phyloP scores from a whole-genome alignment of 345 rosid genomes.

The Citrus unshiu region DNA sequence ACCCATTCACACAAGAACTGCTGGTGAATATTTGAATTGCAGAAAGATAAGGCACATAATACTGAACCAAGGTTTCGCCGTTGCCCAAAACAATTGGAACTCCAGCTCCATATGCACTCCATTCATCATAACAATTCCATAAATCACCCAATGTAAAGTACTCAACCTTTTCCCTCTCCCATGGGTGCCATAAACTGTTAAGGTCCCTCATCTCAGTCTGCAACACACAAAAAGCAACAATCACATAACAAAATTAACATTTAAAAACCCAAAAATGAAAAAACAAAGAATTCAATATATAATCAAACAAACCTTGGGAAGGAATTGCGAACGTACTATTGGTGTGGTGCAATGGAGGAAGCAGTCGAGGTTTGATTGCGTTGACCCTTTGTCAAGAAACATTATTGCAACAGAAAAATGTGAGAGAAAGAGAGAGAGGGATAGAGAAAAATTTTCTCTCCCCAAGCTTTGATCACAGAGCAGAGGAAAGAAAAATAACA shows the following conservation, averaged over 20 bases:
- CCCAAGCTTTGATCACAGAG: constrained; percentile 27
- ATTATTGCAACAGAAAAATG: constrained; percentile 32
- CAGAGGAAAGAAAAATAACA: constrained; percentile 12
- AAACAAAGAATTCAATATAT: background rate
- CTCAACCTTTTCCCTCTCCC: constrained; percentile 88
- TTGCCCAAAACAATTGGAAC: constrained; percentile 66
- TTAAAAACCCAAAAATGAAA: too few species aligned
- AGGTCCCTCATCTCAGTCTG: constrained; percentile 84
- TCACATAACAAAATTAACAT: background rate
- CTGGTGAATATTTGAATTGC: constrained; percentile 93
- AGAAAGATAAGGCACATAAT: constrained; percentile 95
- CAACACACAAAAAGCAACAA: constrained; percentile 12
- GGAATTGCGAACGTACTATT: constrained; percentile 66
- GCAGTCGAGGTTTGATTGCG: constrained; percentile 77
- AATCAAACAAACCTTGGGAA: constrained; percentile 60
- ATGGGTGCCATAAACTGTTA: constrained; percentile 86
- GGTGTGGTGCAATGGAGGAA: constrained; percentile 89
- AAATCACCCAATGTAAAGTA: constrained; percentile 80
- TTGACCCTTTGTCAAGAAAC: constrained; percentile 59
- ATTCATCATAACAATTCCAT: constrained; percentile 90
- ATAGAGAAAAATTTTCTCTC: constrained; percentile 23
- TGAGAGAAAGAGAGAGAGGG: constrained; percentile 17
- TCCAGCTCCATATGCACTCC: constrained; percentile 99
- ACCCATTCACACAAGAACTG: constrained; percentile 57
- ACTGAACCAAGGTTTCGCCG: constrained; percentile 87